Percentiles rank a stretch among this genome's conserved stretches.
Evolutionary conservation across 345 rosid genomes (phyloP).

Genomic region (Ceriops tagal): DNA sequence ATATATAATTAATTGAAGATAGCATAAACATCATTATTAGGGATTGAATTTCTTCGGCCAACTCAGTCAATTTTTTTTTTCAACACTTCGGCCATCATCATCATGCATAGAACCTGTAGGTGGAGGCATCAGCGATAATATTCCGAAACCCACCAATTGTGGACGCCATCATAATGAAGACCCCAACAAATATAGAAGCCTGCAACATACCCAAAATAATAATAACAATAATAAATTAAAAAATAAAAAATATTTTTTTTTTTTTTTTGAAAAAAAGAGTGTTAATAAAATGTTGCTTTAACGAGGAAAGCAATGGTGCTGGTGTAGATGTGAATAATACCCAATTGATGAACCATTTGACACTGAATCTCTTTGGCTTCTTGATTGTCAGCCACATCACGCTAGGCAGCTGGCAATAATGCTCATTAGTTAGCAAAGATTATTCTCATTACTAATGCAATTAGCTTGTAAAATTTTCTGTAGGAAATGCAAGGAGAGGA

Average conservation of each 20-base stretch:
- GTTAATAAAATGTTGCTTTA: not conserved
- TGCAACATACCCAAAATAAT: conserved; percentile 19
- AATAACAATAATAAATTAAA: no score
- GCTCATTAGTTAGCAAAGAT: not conserved
- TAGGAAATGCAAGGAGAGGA: not conserved
- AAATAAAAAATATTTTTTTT: not conserved
- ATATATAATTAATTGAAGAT: no score
- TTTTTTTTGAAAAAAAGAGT: no score
- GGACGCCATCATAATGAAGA: conserved; percentile 83
- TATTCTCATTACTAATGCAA: not conserved
- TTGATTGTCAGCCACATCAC: conserved; percentile 86
- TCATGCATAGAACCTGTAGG: conserved; percentile 64
- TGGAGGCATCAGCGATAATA: conserved; percentile 70
- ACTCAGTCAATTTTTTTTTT: no score
- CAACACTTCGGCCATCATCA: no score
- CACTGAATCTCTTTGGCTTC: conserved; percentile 76
- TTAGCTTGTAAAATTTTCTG: not conserved
- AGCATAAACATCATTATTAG: no score
- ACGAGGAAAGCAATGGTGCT: not conserved
- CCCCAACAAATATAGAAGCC: conserved; percentile 58
- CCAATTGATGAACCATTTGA: conserved; percentile 84
- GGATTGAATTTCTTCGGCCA: no score
- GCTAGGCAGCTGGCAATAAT: conserved; percentile 72
- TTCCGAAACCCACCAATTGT: conserved; percentile 89
- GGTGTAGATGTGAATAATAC: conserved; percentile 45